phyloP scores from a whole-genome alignment of 129 eudicot species.

The Chrysanthemum lavandulifolium region DNA sequence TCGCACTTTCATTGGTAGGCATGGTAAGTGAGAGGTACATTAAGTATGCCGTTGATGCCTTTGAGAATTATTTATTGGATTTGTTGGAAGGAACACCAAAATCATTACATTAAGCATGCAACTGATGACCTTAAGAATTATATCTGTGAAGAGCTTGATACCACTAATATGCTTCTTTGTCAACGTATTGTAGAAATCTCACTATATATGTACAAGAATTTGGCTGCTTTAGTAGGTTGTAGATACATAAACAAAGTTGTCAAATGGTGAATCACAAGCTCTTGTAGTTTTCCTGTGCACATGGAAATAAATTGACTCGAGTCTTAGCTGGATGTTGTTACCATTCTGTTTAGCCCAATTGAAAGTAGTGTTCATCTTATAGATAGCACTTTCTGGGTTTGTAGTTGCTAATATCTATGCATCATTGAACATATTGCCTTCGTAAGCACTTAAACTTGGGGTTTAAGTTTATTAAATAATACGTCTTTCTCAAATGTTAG shows the following conservation, averaged over 20 bases:
- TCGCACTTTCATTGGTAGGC: slow-evolving; percentile 76
- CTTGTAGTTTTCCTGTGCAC: no score
- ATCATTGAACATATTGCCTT: no score
- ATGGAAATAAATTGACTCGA: neutral
- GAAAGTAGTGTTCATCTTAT: no score
- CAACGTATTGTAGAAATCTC: no score
- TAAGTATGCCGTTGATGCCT: slow-evolving; percentile 82
- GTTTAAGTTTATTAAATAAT: no score
- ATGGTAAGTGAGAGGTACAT: slow-evolving; percentile 64
- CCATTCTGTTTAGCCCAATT: neutral
- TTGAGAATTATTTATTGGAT: slow-evolving; percentile 70
- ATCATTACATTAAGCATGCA: slow-evolving; percentile 42
- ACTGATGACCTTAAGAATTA: no score
- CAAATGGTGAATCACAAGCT: slow-evolving; percentile 7
- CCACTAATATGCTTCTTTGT: no score
- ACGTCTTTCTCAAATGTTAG: no score
- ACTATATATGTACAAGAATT: slow-evolving; percentile 3
- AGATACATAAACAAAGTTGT: slow-evolving; percentile 12
- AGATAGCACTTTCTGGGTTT: no score
- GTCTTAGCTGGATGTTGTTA: neutral
- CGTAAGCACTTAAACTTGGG: no score
- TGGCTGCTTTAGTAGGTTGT: slow-evolving; percentile 15
- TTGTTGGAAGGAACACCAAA: slow-evolving; percentile 83
- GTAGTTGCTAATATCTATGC: no score
- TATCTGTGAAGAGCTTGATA: no score